These are phyloP conservation scores for Mortierella sp. DNA, from an alignment of 371 early-diverging fungal species.

Conservation along the genomic window DNA sequence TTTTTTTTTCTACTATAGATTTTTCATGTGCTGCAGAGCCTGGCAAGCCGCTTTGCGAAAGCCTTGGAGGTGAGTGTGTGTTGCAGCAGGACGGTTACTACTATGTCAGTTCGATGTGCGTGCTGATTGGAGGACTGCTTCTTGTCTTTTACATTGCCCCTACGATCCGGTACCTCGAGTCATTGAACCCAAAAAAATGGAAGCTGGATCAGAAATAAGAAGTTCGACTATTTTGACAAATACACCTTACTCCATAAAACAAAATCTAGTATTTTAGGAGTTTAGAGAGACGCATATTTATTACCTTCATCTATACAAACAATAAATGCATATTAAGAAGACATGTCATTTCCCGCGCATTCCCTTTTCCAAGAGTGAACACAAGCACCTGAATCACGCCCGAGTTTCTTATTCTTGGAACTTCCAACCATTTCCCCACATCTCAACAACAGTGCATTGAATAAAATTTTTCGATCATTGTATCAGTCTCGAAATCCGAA, in stretches of 20 bases:
- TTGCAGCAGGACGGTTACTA: constrained; percentile 88
- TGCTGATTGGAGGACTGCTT: constrained; percentile 70
- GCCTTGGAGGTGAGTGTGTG: constrained; percentile 73
- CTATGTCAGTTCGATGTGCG: constrained; percentile 76
- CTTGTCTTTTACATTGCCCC: constrained; percentile 80
- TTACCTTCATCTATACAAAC: not conserved
- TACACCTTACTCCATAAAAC: too few species aligned
- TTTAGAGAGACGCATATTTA: not conserved
- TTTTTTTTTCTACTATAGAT: constrained; percentile 22
- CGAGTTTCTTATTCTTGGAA: too few species aligned
- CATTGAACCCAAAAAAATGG: constrained; percentile 3
- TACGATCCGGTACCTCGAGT: constrained; percentile 74
- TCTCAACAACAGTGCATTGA: too few species aligned
- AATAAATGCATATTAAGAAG: too few species aligned
- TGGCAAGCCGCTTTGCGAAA: constrained; percentile 68
- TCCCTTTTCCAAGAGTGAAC: not conserved
- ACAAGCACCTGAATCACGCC: not conserved
- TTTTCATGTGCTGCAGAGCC: constrained; percentile 72
- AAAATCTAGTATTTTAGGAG: too few species aligned
- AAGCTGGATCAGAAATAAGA: constrained; percentile 10
- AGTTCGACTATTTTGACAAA: too few species aligned
- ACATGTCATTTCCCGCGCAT: not conserved
- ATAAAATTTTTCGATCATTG: too few species aligned
- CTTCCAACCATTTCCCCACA: too few species aligned
- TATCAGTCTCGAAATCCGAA: too few species aligned